phyloP scores from a whole-genome alignment of 2,329 filamentous ascomycete genomes.

The Fusarium denticulatum region DNA sequence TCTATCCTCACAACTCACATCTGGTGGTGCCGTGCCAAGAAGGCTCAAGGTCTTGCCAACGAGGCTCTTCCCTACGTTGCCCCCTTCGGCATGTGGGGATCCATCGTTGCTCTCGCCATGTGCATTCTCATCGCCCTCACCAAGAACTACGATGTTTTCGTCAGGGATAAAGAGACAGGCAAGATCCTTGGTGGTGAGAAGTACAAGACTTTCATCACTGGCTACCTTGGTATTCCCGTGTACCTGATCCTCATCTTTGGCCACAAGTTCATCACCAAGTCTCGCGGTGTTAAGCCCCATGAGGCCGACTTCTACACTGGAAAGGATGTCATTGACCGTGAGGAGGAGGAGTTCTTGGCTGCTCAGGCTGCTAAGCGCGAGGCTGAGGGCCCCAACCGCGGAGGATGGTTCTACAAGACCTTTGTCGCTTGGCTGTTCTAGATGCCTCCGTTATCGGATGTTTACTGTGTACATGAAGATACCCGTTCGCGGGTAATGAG shows the following conservation, averaged over 20 bases:
- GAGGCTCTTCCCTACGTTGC: constrained; percentile 70
- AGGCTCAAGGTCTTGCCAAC: constrained; percentile 67
- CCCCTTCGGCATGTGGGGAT: constrained; percentile 77
- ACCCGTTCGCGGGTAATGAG: constrained; percentile 11
- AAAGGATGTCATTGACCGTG: constrained; percentile 77
- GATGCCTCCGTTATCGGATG: background rate
- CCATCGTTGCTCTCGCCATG: constrained; percentile 73
- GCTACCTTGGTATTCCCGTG: constrained; percentile 79
- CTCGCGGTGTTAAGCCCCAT: constrained; percentile 63
- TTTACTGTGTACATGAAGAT: constrained; percentile 5
- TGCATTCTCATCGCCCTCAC: constrained; percentile 80
- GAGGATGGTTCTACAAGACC: constrained; percentile 51
- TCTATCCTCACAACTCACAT: constrained; percentile 75
- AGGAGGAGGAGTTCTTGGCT: constrained; percentile 75
- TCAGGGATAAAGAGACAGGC: constrained; percentile 48
- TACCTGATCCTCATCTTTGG: constrained; percentile 76
- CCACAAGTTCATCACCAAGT: constrained; percentile 68
- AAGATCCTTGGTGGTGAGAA: constrained; percentile 63
- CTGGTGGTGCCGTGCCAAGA: constrained; percentile 70
- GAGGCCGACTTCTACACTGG: constrained; percentile 76
- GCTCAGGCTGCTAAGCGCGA: constrained; percentile 45
- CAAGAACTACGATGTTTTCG: constrained; percentile 84
- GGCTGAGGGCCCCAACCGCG: constrained; percentile 34
- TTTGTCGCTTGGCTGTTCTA: constrained; percentile 53
- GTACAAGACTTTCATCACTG: constrained; percentile 81